Evolutionary conservation across 208 protist species (phyloP).

Genomic region (Trypanosoma congolense): DNA sequence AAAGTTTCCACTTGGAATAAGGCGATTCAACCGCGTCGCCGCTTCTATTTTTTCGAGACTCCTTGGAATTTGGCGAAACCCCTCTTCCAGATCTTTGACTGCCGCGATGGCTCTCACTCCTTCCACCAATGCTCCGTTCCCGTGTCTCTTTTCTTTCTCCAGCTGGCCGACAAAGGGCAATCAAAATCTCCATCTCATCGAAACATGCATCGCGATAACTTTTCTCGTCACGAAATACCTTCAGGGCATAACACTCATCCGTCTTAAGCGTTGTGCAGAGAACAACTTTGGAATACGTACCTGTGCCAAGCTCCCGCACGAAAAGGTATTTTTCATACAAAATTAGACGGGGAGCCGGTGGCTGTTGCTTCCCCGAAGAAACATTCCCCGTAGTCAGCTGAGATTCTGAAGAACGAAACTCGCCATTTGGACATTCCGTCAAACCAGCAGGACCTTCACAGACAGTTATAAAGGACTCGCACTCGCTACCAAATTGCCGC

Average conservation of each 20-base stretch:
- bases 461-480: constrained; percentile 47
- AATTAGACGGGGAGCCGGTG: constrained; percentile 18
- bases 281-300: constrained; percentile 82
- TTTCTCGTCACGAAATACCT: constrained; percentile 72
- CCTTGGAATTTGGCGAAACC: no score
- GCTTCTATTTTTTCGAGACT: no score
- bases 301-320: constrained; percentile 58
- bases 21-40: no score
- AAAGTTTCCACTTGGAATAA: no score
- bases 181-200: constrained; percentile 60
- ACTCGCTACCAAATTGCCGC: constrained; percentile 26
- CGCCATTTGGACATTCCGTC: no score
- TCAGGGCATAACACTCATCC: constrained; percentile 46
- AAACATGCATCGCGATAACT: constrained; percentile 66
- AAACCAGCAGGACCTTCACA: constrained; percentile 4
- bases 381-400: not conserved
- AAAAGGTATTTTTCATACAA: constrained; percentile 69
- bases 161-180: constrained; percentile 24
- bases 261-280: constrained; percentile 26
- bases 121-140: not conserved
- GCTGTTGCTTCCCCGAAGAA: not conserved
- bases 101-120: not conserved
- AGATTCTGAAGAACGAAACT: no score
- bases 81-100: no score
- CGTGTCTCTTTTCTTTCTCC: not conserved